Percentiles rank a stretch among this genome's conserved stretches.
Conservation (phyloP, 2,329 filamentous ascomycete genomes). For the Fonsecaea pedrosoi region DNA sequence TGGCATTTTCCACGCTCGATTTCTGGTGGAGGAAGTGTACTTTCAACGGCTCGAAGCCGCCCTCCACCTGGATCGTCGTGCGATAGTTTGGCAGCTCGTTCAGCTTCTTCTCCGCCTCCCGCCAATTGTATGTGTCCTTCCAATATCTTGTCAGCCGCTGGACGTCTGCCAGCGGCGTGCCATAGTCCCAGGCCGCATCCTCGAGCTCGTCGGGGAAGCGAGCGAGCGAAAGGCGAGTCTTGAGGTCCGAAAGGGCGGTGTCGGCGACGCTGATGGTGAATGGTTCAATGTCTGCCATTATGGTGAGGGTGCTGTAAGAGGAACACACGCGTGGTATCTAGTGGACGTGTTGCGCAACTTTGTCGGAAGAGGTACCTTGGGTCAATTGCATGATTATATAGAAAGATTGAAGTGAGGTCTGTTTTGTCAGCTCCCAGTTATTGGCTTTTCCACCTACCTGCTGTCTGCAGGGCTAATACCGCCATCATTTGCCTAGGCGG, state of each 20-base stretch:
- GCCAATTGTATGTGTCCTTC: constrained; percentile 67
- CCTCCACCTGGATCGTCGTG: constrained; percentile 44
- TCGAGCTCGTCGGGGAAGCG: constrained; percentile 65
- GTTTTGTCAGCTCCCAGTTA: neutral
- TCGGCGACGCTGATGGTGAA: constrained; percentile 62
- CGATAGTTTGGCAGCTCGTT: constrained; percentile 68
- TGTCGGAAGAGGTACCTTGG: neutral
- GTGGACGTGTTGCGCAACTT: neutral
- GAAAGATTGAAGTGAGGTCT: neutral
- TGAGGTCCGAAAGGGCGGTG: constrained; percentile 56
- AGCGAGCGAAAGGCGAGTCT: constrained; percentile 61
- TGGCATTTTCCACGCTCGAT: constrained; percentile 35
- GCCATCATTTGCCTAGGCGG: neutral
- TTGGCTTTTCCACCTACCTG: neutral
- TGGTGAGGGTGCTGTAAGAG: neutral
- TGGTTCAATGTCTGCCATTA: constrained; percentile 41
- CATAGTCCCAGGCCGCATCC: constrained; percentile 62
- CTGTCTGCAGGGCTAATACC: neutral
- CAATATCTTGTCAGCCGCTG: constrained; percentile 65
- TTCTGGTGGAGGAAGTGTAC: constrained; percentile 50
- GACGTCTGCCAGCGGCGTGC: constrained; percentile 65
- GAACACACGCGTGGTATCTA: neutral
- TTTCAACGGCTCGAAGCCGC: constrained; percentile 28
- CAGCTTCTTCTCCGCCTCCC: constrained; percentile 62
- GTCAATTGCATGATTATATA: neutral